phyloP scores from a whole-genome alignment of 441 rosid genomes.

The Adansonia madagascariensis region DNA sequence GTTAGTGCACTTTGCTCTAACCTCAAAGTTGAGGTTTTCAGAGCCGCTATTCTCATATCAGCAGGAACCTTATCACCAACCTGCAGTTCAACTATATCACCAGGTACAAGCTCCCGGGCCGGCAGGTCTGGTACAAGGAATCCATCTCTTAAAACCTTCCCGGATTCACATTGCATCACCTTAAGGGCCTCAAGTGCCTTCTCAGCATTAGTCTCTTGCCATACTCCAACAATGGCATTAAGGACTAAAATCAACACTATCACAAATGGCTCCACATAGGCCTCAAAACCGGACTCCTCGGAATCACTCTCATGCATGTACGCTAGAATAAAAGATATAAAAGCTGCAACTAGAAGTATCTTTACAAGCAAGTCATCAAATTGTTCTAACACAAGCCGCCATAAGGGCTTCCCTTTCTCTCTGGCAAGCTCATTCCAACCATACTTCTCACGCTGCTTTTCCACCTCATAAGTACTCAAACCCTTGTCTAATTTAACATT shows the following conservation, averaged over 20 bases:
- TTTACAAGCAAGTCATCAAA: constrained; percentile 87
- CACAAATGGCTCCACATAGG: constrained; percentile 86
- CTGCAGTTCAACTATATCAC: constrained; percentile 78
- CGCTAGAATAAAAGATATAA: constrained; percentile 74
- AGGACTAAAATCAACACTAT: constrained; percentile 70
- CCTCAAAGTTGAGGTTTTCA: constrained; percentile 80
- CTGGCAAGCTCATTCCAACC: constrained; percentile 89
- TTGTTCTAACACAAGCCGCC: constrained; percentile 75
- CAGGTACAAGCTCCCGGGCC: constrained; percentile 85
- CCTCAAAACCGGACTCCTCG: constrained; percentile 61
- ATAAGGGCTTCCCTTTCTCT: constrained; percentile 81
- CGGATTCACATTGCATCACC: constrained; percentile 85
- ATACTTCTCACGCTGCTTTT: constrained; percentile 59
- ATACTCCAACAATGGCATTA: constrained; percentile 86
- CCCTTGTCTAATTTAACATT: constrained; percentile 72
- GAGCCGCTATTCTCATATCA: constrained; percentile 71
- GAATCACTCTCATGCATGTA: constrained; percentile 59
- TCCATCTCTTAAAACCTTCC: constrained; percentile 78
- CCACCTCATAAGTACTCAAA: constrained; percentile 58
- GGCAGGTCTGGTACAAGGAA: constrained; percentile 60
- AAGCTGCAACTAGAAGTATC: constrained; percentile 83
- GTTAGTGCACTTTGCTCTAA: constrained; percentile 92
- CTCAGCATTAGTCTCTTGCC: constrained; percentile 95
- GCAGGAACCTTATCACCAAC: constrained; percentile 93
- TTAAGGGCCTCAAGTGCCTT: constrained; percentile 90